Base-by-base conservation (phyloP, 2,329 filamentous ascomycete species). In the Cladorrhinum sp. region DNA sequence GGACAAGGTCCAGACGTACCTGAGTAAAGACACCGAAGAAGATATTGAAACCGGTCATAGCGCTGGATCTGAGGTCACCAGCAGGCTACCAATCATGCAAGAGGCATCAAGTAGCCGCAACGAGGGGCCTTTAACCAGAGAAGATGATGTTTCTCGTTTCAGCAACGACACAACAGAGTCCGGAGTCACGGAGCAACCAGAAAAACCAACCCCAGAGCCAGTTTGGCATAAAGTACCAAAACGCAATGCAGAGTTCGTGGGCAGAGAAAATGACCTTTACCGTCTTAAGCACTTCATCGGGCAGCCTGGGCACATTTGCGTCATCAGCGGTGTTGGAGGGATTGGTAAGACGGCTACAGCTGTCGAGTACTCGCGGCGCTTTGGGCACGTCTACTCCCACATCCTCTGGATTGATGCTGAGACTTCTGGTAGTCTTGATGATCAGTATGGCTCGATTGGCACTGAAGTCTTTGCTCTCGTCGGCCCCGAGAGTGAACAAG, bases 291-390 rank as follows among this genome's bases (percentile, higher is more conserved):
- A 38, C 2, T 53, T 32, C 6, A n/a, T 65, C 23, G 53, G 50
- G 3, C 36, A 12, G 12, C 13, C 50, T 25, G 64, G 64, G 5
- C 45, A 49, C 4, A 62, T 66, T 13, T 66, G 66, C 45, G 52
- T 57, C 12, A 29, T 67, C 6, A 64, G 55, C 32, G 66, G 64
- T 18, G 57, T 57, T 18, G 66, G 66, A 18, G 66, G 66, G 8
- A 63, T 66, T 27, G 66, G 66, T 10, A 67, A 67, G 55, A 66
- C 66, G 12, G 60, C 63, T 10, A 60, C 55, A 10, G 66, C 66
- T 22, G 52, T 60, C 20, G 66, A 67, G 51, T 67, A 66, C 54
- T 13, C 50, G 5, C 57, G 59, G 24, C 50, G 41, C 2, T 64
- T 29, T 38, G 49, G 49, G 9, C 2, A n/a, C 4, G 23, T 60